Conservation (phyloP, 495 filamentous ascomycete species). For the Cercophora newfieldiana region DNA sequence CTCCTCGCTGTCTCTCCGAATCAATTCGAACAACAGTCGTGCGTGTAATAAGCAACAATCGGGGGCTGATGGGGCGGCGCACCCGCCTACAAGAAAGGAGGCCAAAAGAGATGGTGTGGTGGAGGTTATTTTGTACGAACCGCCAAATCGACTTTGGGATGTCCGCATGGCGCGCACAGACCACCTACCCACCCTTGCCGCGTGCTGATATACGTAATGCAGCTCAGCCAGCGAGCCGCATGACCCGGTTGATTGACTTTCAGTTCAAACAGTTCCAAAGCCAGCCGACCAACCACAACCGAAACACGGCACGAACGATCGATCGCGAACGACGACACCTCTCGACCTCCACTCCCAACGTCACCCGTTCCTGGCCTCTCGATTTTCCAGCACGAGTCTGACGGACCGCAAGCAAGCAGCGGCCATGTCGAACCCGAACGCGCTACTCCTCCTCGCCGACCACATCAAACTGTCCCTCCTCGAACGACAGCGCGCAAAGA, state of each 20-base stretch:
- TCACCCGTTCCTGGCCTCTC: neutral
- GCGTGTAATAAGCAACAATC: neutral
- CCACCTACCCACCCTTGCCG: neutral
- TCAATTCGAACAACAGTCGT: neutral
- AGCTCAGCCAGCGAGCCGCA: conserved; percentile 6
- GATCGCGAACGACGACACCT: neutral
- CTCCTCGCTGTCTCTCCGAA: neutral
- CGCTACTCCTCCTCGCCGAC: conserved; percentile 73
- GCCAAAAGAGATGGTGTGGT: neutral
- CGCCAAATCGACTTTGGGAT: neutral
- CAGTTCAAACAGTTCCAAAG: neutral
- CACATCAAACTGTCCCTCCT: conserved; percentile 78
- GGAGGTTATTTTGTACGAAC: conserved; percentile 5
- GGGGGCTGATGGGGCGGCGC: neutral
- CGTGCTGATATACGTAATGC: conserved; percentile 12
- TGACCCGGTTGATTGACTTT: conserved; percentile 13
- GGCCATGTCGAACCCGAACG: conserved; percentile 57
- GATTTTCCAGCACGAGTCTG: neutral
- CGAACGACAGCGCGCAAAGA: conserved; percentile 87
- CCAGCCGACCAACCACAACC: conserved; percentile 4
- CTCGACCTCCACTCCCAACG: neutral
- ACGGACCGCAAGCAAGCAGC: neutral
- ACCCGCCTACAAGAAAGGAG: conserved; percentile 34
- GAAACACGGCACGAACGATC: neutral
- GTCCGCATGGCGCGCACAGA: neutral